A percentile compares a stretch with the other conserved stretches of the same genome.
Conservation (phyloP, 768 basidiomycete species). For the Tricholoma matsutake region DNA sequence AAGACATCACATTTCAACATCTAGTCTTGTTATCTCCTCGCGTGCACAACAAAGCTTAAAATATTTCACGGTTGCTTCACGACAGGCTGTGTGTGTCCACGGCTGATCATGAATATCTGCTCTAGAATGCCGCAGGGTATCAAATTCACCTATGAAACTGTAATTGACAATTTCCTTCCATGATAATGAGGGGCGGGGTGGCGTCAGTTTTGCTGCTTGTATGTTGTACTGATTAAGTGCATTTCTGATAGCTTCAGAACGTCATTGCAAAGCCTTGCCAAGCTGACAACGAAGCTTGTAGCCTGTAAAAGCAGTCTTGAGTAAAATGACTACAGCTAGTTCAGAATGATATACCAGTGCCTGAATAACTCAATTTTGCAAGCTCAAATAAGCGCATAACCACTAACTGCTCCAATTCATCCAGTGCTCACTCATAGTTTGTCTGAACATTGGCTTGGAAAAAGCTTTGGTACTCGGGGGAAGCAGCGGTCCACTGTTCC, state of each 20-base stretch:
- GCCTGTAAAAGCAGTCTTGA: neutral
- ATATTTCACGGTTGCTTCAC: conserved; percentile 10
- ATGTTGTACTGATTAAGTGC: conserved; percentile 2
- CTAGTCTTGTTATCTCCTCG: conserved; percentile 5
- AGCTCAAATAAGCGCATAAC: neutral
- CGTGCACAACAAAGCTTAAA: conserved; percentile 3
- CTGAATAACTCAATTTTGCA: neutral
- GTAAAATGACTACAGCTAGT: neutral
- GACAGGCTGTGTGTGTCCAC: conserved; percentile 9
- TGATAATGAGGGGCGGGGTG: conserved; percentile 6
- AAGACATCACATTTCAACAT: conserved; percentile 9
- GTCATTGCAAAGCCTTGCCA: conserved; percentile 15
- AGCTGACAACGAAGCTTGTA: conserved; percentile 16
- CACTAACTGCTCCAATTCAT: neutral
- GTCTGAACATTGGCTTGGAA: neutral
- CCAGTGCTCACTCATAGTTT: neutral
- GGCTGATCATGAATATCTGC: conserved; percentile 2
- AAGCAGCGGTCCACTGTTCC: neutral
- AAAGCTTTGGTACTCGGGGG: conserved; percentile 1
- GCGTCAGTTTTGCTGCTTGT: conserved; percentile 1
- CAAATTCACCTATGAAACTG: conserved; percentile 12
- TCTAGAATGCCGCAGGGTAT: conserved; percentile 6
- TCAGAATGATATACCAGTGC: too few relatives aligned
- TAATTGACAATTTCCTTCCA: conserved; percentile 20
- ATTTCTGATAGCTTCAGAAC: conserved; percentile 5